Base-by-base conservation (phyloP, 139 green algal species). In the Zygnema circumcarinatum region DNA sequence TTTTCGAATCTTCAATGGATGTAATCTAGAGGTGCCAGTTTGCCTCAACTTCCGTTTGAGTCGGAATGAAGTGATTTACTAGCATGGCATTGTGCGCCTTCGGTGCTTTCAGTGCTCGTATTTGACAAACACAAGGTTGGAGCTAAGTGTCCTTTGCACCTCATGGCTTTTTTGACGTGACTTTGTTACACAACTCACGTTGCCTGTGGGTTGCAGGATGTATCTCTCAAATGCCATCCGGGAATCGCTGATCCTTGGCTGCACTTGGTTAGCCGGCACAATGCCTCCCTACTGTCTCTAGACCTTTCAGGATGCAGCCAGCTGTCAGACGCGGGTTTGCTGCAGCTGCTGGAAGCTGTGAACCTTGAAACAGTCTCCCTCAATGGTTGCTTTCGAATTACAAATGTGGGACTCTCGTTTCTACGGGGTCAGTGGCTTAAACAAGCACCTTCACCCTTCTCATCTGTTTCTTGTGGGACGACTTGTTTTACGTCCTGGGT, bases 231-330 rank as follows among this genome's bases (percentile, higher is more conserved):
- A 36, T 20, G 11, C 1, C 67, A 84, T 39, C 67, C 81, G 42
- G 80, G 80, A 38, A 38, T 91, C 11, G 40, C 32, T 39, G 87
- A 91, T 68, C 7, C 87, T n/a, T 88, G 82, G 82, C 2, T 88
- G 67, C 2, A 25, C 39, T 32, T 33, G 47, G 2, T 85, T 32
- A 3, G 78, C 2, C n/a, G 3, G 16, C 78, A 85, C 7, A 1
- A 38, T 33, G 11, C 36, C 11, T 36, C 56, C 36, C 54, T 87
- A 72, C 22, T 80, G 22, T 38, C 81, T 2, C 22, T 79, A 41
- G 81, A 87, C 54, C 1, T 87, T 39, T 32, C 31, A 32, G 29
- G 53, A 68, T 78, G 54, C 52, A 31, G 56, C 2, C 20, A n/a
- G 21, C 29, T 87, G 7, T 69, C 81, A 38, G 81, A 87, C 54